A percentile compares a stretch with the other conserved stretches of the same genome.
phyloP scores from a whole-genome alignment of 768 basidiomycete genomes.

The Russula foetens region DNA sequence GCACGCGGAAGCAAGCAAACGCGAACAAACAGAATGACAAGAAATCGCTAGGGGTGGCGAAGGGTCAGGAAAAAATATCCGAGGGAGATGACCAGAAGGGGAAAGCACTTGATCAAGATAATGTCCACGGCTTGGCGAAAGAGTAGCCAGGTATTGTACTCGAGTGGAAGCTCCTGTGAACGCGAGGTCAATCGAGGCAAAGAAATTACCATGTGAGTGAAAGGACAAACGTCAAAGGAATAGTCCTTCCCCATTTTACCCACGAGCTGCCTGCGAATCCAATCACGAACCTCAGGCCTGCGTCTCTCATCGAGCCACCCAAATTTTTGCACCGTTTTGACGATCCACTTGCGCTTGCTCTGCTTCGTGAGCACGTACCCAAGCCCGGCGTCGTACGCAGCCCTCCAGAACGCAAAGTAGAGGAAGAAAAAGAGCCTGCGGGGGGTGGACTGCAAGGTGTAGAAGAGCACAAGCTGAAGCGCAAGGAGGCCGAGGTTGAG shows the following conservation, averaged over 20 bases:
- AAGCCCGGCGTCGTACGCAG: conserved; percentile 86
- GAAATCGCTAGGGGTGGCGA: conserved; percentile 63
- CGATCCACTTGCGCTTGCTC: conserved; percentile 93
- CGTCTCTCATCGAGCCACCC: conserved; percentile 85
- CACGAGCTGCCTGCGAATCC: conserved; percentile 81
- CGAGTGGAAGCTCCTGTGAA: conserved; percentile 71
- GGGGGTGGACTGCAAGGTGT: conserved; percentile 45
- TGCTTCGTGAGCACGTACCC: conserved; percentile 94
- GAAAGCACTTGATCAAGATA: conserved; percentile 82
- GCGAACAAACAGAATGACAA: conserved; percentile 93
- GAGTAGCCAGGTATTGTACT: conserved; percentile 95
- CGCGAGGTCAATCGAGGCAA: not conserved
- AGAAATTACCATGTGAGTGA: conserved; percentile 1
- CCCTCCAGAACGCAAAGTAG: conserved; percentile 92
- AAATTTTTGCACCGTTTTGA: conserved; percentile 60
- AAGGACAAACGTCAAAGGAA: conserved; percentile 69
- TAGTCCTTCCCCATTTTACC: conserved; percentile 96
- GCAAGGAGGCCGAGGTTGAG: conserved; percentile 75
- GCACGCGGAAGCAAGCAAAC: conserved; percentile 85
- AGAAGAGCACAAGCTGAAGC: conserved; percentile 69
- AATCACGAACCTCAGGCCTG: conserved; percentile 54
- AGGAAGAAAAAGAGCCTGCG: conserved; percentile 68
- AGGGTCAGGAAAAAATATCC: not conserved
- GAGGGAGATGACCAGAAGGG: not conserved
- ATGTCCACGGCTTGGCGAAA: conserved; percentile 95